Conservation (phyloP, 148 eudicot genomes). For the Rhododendron simsii region DNA sequence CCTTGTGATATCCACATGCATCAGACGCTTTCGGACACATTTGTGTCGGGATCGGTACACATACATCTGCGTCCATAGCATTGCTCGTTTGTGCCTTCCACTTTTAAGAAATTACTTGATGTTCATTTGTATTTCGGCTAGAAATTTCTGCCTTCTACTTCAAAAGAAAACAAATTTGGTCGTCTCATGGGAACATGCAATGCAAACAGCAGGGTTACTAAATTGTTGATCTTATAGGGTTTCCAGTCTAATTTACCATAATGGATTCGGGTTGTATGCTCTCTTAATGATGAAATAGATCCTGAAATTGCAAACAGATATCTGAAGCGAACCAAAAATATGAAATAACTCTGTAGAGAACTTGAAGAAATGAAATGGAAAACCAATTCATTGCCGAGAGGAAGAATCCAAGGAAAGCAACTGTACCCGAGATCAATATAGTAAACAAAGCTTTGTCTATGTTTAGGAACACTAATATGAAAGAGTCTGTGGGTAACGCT, state of each 20-base stretch:
- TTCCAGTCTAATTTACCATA: not conserved
- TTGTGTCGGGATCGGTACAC: too few species aligned
- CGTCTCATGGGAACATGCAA: not conserved
- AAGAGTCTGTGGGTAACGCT: not conserved
- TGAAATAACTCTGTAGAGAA: not conserved
- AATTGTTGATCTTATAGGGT: not conserved
- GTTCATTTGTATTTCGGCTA: not conserved
- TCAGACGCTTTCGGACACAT: too few species aligned
- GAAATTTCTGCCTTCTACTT: not conserved
- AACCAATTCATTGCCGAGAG: not conserved
- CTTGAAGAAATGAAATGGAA: not conserved
- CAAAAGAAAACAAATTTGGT: not conserved
- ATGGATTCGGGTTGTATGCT: not conserved
- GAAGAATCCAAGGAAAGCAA: not conserved
- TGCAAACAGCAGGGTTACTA: not conserved
- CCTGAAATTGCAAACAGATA: not conserved
- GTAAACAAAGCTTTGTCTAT: not conserved
- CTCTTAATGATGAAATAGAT: not conserved
- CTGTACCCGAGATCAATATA: not conserved
- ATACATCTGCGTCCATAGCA: too few species aligned
- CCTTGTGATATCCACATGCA: too few species aligned
- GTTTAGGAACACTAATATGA: not conserved
- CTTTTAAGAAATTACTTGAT: not conserved
- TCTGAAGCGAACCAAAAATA: not conserved
- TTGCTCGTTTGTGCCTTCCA: too few species aligned